Base-by-base conservation (phyloP, 2,329 filamentous ascomycete species). In the Colletotrichum simmondsii region DNA sequence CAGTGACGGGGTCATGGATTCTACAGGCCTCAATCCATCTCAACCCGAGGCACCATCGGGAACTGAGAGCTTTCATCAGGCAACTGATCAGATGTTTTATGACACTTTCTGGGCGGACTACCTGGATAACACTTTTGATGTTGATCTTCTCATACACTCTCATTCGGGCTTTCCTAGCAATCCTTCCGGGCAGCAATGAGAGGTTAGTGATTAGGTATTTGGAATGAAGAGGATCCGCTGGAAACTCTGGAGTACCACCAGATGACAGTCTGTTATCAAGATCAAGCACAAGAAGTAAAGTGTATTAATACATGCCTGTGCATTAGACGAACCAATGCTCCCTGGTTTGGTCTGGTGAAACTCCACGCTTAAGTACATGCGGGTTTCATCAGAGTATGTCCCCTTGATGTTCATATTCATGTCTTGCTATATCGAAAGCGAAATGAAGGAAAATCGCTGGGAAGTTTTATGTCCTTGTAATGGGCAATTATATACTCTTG, bases 41-140 rank as follows among this genome's bases (percentile, higher is more conserved):
- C 54, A 58, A n/a, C 16, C 24, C 8, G 26, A 32, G 10, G 32
- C 8, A 63, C 1, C 30, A 26, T 2, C 32, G 30, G 5, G 24
- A 16, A 22, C 22, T 22, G 4, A 32, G 7, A 30, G 16, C 14
- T 5, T 32, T 65, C 7, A 14, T 46, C n/a, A 68, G 62, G 32
- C 46, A 10, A 57, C 59, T n/a, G 11, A 60, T 6, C 65, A 68
- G 22, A 10, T 69, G 0, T 69, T 69, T 4, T 69, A 69, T 14
- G 53, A 69, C 28, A 65, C 12, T 28, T 69, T 69, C 26, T 69
- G 67, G 67, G 49, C 35, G 1, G 56, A 35, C 2, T 69, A 69
- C 3, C 67, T 65, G 0, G 60, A 65, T 19, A 65, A 24, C n/a
- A 42, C 60, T 3, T 69, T 59, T 35, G 53, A 69, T 24, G 37